Conservation (phyloP, 768 basidiomycete genomes). For the Chlorophyllum brunneum region DNA sequence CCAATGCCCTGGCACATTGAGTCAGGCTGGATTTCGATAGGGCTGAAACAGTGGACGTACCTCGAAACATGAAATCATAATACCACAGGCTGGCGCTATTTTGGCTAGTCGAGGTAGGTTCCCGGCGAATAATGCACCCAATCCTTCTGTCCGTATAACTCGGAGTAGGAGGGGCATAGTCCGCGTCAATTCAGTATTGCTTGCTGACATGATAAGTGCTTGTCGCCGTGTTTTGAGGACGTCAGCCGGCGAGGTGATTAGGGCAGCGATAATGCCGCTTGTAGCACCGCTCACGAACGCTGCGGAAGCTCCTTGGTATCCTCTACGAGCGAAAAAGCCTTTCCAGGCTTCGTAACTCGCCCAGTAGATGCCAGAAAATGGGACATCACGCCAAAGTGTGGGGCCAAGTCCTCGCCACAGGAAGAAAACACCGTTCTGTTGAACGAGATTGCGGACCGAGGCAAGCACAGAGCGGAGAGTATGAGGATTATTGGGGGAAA, state of each 20-base stretch:
- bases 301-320: conserved; percentile 56
- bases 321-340: conserved; percentile 47
- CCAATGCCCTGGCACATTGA: conserved; percentile 50
- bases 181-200: conserved; percentile 37
- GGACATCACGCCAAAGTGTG: conserved; percentile 95
- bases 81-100: conserved; percentile 95
- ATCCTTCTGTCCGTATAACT: conserved; percentile 78
- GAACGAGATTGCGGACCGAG: conserved; percentile 58
- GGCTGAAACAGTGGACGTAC: conserved; percentile 34
- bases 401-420: conserved; percentile 92
- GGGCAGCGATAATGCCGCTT: conserved; percentile 82
- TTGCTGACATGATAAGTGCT: conserved; percentile 65
- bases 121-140: conserved; percentile 77
- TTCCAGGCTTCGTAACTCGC: conserved; percentile 89
- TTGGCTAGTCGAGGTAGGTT: conserved; percentile 86
- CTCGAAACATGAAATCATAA: conserved; percentile 98
- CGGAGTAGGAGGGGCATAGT: conserved; percentile 64
- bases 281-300: conserved; percentile 89
- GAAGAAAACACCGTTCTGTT: conserved; percentile 57
- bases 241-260: conserved; percentile 93
- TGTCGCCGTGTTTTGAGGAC: conserved; percentile 95
- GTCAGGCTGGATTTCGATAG: conserved; percentile 13
- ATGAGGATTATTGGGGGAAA: conserved; percentile 63
- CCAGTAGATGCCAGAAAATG: conserved; percentile 98
- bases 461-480: conserved; percentile 72